These are phyloP conservation scores for Suillus plorans DNA, from an alignment of 768 basidiomycete species.

Conservation along the genomic window DNA sequence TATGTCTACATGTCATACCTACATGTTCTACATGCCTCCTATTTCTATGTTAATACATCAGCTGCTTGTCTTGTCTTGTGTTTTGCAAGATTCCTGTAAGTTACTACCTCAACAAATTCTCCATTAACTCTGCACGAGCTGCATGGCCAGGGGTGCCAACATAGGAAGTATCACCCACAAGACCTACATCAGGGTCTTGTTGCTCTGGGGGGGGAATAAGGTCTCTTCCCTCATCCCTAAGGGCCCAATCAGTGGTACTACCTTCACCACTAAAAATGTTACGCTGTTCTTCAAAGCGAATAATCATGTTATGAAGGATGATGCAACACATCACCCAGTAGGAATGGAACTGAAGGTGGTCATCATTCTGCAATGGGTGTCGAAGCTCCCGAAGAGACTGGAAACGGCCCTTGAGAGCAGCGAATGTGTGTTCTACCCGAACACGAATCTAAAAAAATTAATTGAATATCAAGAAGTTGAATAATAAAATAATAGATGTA, in stretches of 20 bases:
- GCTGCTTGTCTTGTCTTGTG: neutral
- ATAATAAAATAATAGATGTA: neutral
- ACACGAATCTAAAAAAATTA: conserved; percentile 1
- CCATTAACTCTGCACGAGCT: neutral
- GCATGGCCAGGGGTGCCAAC: neutral
- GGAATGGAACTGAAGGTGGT: neutral
- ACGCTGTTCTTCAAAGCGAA: neutral
- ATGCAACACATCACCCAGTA: conserved; percentile 5
- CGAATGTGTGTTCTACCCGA: conserved; percentile 4
- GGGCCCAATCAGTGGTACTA: neutral
- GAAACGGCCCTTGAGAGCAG: conserved; percentile 5
- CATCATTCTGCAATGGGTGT: neutral
- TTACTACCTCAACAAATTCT: neutral
- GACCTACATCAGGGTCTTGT: neutral
- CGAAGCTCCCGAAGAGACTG: conserved; percentile 3
- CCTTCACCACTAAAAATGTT: neutral
- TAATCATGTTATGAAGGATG: conserved; percentile 4
- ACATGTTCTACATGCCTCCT: neutral
- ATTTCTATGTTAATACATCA: neutral
- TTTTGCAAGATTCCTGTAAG: neutral
- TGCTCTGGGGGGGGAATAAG: neutral
- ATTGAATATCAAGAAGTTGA: no score
- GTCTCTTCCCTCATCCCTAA: neutral
- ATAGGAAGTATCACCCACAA: neutral
- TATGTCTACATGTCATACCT: neutral